A percentile compares a stretch with the other conserved stretches of the same genome.
phyloP scores from a whole-genome alignment of 495 filamentous ascomycete species.

The Lepidopterella palustris region DNA sequence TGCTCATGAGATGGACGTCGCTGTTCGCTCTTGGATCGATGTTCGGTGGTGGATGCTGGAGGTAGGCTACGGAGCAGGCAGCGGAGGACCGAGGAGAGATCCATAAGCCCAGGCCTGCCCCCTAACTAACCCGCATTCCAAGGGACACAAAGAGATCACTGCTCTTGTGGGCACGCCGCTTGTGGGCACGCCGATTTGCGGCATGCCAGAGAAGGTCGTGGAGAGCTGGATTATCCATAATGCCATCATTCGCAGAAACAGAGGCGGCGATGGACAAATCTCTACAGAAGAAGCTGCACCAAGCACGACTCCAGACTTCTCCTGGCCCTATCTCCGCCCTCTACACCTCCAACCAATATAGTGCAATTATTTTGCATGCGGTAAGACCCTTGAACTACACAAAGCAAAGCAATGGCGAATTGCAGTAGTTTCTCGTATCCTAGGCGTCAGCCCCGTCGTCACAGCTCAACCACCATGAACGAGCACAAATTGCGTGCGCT shows the following conservation, averaged over 20 bases:
- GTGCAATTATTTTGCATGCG: neutral
- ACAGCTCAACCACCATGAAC: neutral
- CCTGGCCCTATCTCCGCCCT: neutral
- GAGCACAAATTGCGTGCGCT: neutral
- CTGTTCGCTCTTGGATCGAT: too few relatives aligned
- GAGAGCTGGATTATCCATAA: neutral
- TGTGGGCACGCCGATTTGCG: neutral
- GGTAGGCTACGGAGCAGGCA: neutral
- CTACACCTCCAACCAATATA: neutral
- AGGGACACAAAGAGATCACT: neutral
- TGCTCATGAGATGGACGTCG: conserved; percentile 1
- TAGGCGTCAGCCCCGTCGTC: neutral
- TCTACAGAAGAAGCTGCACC: neutral
- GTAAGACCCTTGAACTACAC: neutral
- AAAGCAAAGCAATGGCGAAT: neutral
- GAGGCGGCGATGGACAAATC: too few relatives aligned
- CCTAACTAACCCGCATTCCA: too few relatives aligned
- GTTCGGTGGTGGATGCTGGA: conserved; percentile 2
- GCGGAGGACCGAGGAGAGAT: too few relatives aligned
- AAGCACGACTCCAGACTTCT: neutral
- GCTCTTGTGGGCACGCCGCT: neutral
- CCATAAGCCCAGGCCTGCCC: too few relatives aligned
- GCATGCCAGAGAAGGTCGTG: neutral
- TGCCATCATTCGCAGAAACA: too few relatives aligned
- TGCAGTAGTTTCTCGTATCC: neutral